Conservation (phyloP, 2,329 filamentous ascomycete genomes). For the Aureobasidium sp. region DNA sequence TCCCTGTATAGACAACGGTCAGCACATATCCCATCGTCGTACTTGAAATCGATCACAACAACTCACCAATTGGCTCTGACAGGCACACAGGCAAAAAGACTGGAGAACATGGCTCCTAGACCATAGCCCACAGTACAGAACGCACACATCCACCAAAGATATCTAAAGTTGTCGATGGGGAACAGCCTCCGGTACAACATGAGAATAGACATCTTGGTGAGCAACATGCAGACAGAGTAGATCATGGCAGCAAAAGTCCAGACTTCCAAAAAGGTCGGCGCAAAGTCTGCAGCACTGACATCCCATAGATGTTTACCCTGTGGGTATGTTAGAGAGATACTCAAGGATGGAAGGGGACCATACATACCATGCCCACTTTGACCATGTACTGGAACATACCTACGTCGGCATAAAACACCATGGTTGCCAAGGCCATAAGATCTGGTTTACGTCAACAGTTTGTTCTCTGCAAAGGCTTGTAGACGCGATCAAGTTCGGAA, state of each 20-base stretch:
- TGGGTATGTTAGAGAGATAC: not conserved
- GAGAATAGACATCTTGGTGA: conserved; percentile 20
- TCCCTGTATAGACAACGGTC: not conserved
- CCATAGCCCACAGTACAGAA: conserved; percentile 8
- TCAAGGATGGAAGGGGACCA: not conserved
- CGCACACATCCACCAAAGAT: conserved; percentile 3
- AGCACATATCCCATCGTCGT: not conserved
- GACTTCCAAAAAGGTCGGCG: not conserved
- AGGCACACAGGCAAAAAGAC: conserved; percentile 12
- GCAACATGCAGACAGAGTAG: conserved; percentile 13
- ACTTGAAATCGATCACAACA: not conserved
- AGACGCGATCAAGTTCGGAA: not conserved
- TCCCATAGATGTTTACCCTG: conserved; percentile 13
- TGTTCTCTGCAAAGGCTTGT: not conserved
- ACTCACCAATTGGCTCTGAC: conserved; percentile 3
- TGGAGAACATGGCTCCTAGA: conserved; percentile 1
- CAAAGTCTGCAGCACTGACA: not conserved
- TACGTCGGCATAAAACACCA: not conserved
- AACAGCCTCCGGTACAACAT: conserved; percentile 12
- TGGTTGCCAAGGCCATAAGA: not conserved
- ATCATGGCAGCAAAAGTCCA: conserved; percentile 9
- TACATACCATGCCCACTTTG: conserved; percentile 1
- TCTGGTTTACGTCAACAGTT: not conserved
- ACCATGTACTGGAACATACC: conserved; percentile 2
- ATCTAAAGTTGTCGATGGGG: conserved; percentile 5